phyloP scores from a whole-genome alignment of 257 asterid genomes.

The Scutellaria baicalensis region DNA sequence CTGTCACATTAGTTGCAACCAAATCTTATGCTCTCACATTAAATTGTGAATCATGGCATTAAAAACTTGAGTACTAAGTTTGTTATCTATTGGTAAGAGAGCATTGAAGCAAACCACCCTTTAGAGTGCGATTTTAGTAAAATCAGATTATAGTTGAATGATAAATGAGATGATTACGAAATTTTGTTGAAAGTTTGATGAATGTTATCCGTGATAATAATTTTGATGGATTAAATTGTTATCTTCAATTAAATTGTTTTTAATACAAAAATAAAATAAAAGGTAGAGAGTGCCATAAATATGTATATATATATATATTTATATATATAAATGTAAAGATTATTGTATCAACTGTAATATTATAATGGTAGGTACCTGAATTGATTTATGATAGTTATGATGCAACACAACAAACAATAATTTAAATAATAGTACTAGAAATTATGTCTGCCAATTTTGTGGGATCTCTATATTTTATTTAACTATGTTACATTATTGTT shows the following conservation, averaged over 20 bases:
- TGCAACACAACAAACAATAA: not conserved
- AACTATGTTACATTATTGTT: too few relatives aligned
- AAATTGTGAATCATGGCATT: not conserved
- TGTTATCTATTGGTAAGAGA: not conserved
- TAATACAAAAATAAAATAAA: too few relatives aligned
- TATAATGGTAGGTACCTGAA: conserved; percentile 5
- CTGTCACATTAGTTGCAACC: not conserved
- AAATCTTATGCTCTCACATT: not conserved
- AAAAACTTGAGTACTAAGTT: not conserved
- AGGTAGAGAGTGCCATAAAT: not conserved
- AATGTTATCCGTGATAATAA: too few relatives aligned
- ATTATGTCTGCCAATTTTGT: not conserved
- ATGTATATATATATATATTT: too few relatives aligned
- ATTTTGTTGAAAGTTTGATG: too few relatives aligned
- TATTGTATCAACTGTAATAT: not conserved
- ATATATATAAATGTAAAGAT: too few relatives aligned
- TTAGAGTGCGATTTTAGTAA: too few relatives aligned
- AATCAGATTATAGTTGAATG: not conserved
- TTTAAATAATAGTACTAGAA: not conserved
- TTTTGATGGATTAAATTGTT: too few relatives aligned
- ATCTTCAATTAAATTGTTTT: too few relatives aligned
- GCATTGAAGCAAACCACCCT: not conserved
- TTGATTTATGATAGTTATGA: conserved; percentile 5
- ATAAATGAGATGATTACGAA: too few relatives aligned
- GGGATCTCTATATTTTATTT: not conserved